phyloP scores from a whole-genome alignment of 1,284 basidiomycete species.

The Pterulicium gracile region DNA sequence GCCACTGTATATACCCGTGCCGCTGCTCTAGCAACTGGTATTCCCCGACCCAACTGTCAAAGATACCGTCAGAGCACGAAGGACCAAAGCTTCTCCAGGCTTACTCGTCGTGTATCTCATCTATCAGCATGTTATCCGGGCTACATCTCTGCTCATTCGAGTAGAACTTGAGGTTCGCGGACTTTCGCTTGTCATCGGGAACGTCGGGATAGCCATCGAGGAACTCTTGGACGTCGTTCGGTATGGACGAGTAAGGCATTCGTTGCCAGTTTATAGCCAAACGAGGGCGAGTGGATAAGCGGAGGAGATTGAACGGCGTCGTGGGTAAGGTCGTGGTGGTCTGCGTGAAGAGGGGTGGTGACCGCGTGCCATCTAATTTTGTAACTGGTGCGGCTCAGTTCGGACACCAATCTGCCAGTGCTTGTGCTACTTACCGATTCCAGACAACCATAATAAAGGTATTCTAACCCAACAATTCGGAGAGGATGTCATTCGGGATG shows the following conservation, averaged over 20 bases:
- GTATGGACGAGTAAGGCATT: constrained; percentile 17
- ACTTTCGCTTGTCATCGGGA: constrained; percentile 25
- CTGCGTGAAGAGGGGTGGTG: background rate
- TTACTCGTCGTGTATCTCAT: constrained; percentile 52
- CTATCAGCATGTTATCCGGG: constrained; percentile 52
- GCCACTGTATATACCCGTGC: constrained; percentile 68
- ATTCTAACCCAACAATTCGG: no score
- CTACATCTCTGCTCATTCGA: constrained; percentile 41
- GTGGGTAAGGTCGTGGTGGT: background rate
- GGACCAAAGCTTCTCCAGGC: constrained; percentile 12
- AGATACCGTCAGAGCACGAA: constrained; percentile 6
- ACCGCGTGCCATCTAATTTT: no score
- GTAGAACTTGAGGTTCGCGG: constrained; percentile 56
- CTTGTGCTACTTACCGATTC: no score
- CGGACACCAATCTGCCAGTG: no score
- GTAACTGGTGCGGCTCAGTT: no score
- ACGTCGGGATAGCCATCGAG: constrained; percentile 46
- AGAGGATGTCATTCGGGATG: no score
- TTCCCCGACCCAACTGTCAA: constrained; percentile 48
- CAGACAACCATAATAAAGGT: no score
- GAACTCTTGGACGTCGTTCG: constrained; percentile 52
- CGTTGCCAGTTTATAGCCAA: no score
- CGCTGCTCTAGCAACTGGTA: constrained; percentile 54
- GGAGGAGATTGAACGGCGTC: background rate
- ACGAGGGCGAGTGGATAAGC: background rate